Conservation (phyloP, 148 eudicot genomes). For the Pharnaceum exiguum region DNA sequence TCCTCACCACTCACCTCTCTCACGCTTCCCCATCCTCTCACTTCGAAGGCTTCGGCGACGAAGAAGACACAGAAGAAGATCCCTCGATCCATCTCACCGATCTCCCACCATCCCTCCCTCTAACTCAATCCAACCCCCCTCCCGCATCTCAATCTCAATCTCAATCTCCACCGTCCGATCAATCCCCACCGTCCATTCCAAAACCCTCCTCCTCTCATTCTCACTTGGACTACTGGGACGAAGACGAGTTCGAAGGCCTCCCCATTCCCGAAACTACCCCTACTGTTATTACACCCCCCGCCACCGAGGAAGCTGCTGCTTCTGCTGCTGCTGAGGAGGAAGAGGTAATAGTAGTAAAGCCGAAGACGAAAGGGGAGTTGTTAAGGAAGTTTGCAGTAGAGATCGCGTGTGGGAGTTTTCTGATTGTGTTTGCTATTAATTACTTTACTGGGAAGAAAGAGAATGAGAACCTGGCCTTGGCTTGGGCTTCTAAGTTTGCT, state of each 20-base stretch:
- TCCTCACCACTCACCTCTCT: slow-evolving; percentile 31
- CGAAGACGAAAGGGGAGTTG: background rate
- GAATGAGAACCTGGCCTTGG: slow-evolving; percentile 76
- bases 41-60: slow-evolving; percentile 47
- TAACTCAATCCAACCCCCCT: slow-evolving; percentile 29
- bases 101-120: slow-evolving; percentile 40
- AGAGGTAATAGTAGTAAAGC: background rate
- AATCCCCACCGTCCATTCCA: too few relatives aligned
- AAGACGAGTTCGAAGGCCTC: slow-evolving; percentile 97
- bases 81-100: slow-evolving; percentile 33
- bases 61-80: slow-evolving; percentile 26
- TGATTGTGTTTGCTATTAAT: slow-evolving; percentile 56
- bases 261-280: slow-evolving; percentile 29
- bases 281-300: too few relatives aligned
- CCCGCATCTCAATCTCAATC: slow-evolving; percentile 15
- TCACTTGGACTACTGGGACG: slow-evolving; percentile 83
- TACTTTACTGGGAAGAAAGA: slow-evolving; percentile 73
- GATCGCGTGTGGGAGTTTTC: slow-evolving; percentile 51
- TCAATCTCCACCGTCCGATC: slow-evolving; percentile 20
- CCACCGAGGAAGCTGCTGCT: slow-evolving; percentile 15
- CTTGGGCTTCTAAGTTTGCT: slow-evolving; percentile 79
- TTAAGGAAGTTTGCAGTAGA: slow-evolving; percentile 35
- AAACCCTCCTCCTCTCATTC: too few relatives aligned
- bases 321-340: background rate
- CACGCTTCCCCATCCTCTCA: slow-evolving; percentile 39